phyloP scores from a whole-genome alignment of 345 rosid species.

The Erucastrum elatum region DNA sequence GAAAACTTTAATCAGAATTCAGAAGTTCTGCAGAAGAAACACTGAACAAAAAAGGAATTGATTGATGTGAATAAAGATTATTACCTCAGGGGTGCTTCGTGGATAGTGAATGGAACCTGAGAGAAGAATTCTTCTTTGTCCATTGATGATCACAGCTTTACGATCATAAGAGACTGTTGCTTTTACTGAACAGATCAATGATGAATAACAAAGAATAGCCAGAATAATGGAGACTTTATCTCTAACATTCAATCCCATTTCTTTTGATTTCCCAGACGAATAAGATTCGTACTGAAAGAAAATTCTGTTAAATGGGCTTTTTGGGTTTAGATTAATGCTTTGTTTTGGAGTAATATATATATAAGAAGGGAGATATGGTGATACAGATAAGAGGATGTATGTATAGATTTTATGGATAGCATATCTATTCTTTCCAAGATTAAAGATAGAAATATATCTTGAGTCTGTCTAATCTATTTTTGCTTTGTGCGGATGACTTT shows the following conservation, averaged over 20 bases:
- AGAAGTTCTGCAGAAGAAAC: background rate
- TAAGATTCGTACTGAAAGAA: background rate
- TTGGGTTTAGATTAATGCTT: conserved; percentile 27
- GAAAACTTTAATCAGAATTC: background rate
- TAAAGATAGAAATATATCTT: conserved; percentile 8
- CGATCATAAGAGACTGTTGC: conserved; percentile 71
- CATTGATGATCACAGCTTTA: conserved; percentile 73
- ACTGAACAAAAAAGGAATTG: background rate
- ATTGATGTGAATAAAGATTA: background rate
- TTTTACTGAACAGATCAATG: conserved; percentile 46
- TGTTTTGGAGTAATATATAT: conserved; percentile 30
- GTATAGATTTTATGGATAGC: conserved; percentile 2
- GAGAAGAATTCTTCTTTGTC: conserved; percentile 73
- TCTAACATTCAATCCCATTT: conserved; percentile 24
- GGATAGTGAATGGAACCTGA: conserved; percentile 99
- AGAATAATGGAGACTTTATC: conserved; percentile 29
- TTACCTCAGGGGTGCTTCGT: conserved; percentile 92
- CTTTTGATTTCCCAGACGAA: background rate
- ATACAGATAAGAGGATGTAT: conserved; percentile 7
- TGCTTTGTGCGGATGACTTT: conserved; percentile 28
- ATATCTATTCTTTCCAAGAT: conserved; percentile 14
- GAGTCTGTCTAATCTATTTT: conserved; percentile 17
- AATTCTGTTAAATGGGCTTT: conserved; percentile 4
- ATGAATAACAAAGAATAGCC: conserved; percentile 36
- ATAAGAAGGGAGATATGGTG: conserved; percentile 17